Base-by-base conservation (phyloP, 176 grass and related monocot species). In the Bolboschoenus planiculmis region DNA sequence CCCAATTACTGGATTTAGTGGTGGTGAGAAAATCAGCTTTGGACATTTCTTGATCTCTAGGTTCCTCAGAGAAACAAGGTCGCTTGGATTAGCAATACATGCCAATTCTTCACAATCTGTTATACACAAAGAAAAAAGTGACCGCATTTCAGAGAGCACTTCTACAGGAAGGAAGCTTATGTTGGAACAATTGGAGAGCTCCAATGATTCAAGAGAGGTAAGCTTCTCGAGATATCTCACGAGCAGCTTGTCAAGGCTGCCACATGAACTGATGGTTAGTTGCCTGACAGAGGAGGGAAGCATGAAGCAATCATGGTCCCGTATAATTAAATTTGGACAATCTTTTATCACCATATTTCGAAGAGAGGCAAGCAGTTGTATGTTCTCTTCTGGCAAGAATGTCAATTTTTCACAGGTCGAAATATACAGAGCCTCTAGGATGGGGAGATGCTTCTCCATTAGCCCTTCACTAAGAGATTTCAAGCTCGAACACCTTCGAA, bases 201-300 rank as follows among this genome's bases (percentile, higher is more conserved):
- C 27, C 46, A 79, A 34, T 56, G 76, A 79, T 54, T 79, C 50
- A 10, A 79, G 76, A 55, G 76, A 79, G 75, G 76, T 79, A 14
- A 79, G 76, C 29, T 79, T 79, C 48, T 55, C 5, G 27, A 79
- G 76, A 79, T n/a, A 37, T 26, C 46, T 79, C 50, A 29, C 24
- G 8, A 79, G 27, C 7, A 9, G 51, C 15, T 79, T 57, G 26
- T 57, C 48, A 3, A 57, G 20, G 40, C 30, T 55, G 48, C 50
- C 29, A 10, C 76, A 79, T 79, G 76, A 79, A 54, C 46, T 57
- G 46, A 79, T 35, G 26, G 24, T 56, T 18, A 79, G 46, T 37
- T 79, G 40, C 46, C 15, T 56, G 21, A 79, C 31, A 55, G 76
- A 79, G 20, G 33, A 56, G 3, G 76, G 76, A 46, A 79, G 47